Evolutionary conservation across 176 grass and related monocot species (phyloP).

Genomic region (Musa schizocarpa): DNA sequence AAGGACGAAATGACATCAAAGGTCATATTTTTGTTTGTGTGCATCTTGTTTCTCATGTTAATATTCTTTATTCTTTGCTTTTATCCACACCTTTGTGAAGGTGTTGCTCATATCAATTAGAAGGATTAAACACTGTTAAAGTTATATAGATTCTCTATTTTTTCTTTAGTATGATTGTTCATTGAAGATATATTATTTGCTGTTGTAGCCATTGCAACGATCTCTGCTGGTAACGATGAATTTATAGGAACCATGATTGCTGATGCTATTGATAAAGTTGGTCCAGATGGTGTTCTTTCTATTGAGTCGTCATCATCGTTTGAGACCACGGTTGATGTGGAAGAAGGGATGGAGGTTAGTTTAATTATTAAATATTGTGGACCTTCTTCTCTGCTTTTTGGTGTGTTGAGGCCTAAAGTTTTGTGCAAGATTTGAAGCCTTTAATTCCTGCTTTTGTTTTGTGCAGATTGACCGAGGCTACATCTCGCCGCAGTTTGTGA

Average conservation of each 20-base stretch:
- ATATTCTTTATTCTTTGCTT: background rate
- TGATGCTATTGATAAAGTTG: conserved; percentile 86
- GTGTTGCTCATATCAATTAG: no score
- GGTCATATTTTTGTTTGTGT: conserved; percentile 11
- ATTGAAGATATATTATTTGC: conserved; percentile 11
- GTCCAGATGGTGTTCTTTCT: conserved; percentile 84
- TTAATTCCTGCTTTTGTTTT: background rate
- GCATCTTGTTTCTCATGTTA: background rate
- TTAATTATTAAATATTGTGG: background rate
- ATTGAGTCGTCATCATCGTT: conserved; percentile 89
- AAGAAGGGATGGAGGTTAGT: conserved; percentile 93
- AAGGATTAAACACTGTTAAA: no score
- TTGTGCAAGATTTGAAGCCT: background rate
- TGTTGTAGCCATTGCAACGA: conserved; percentile 57
- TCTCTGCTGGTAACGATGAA: conserved; percentile 92
- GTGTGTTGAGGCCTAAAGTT: background rate
- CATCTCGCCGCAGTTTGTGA: conserved; percentile 87
- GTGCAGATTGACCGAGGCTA: conserved; percentile 82
- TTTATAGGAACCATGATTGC: conserved; percentile 75
- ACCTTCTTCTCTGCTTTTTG: background rate
- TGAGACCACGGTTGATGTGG: conserved; percentile 85
- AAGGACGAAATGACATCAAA: conserved; percentile 76
- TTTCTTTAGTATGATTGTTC: background rate
- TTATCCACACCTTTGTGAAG: background rate
- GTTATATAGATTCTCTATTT: no score